Conservation (phyloP, 2,329 filamentous ascomycete species). For the Colletotrichum cuscutae region DNA sequence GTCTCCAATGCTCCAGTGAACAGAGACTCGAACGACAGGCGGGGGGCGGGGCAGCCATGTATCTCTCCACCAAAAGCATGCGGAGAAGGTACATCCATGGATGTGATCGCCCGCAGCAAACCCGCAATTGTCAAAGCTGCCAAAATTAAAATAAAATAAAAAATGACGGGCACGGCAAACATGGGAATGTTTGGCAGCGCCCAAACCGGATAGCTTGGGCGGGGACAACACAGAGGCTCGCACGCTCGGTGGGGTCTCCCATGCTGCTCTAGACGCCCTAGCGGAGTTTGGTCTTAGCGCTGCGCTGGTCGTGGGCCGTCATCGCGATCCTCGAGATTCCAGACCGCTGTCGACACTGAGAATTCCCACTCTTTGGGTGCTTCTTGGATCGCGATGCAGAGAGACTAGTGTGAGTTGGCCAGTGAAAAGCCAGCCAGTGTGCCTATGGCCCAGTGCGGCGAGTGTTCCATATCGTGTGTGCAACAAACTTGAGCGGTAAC, state of each 20-base stretch:
- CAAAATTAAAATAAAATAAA: background rate
- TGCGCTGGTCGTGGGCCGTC: background rate
- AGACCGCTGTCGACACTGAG: constrained; percentile 14
- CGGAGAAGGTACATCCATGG: constrained; percentile 17
- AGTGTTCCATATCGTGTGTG: background rate
- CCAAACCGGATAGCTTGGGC: constrained; percentile 31
- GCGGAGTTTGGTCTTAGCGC: constrained; percentile 11
- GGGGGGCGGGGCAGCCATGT: constrained; percentile 6
- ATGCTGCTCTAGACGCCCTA: constrained; percentile 1
- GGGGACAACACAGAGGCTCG: constrained; percentile 13
- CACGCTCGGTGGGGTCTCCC: background rate
- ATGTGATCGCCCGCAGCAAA: background rate
- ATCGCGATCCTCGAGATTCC: constrained; percentile 31
- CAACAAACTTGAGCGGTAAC: background rate
- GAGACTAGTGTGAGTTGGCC: background rate
- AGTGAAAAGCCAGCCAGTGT: background rate
- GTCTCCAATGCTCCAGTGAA: background rate
- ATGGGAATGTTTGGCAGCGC: constrained; percentile 11
- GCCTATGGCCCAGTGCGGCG: background rate
- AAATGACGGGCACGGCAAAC: constrained; percentile 2
- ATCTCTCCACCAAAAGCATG: background rate
- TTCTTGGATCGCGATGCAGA: constrained; percentile 17
- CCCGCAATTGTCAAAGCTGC: background rate
- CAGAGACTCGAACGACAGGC: background rate
- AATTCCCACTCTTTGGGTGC: background rate